A percentile compares a stretch with the other conserved stretches of the same genome.
Evolutionary conservation across 495 filamentous ascomycete genomes (phyloP).

Genomic region (Parathielavia appendiculata): DNA sequence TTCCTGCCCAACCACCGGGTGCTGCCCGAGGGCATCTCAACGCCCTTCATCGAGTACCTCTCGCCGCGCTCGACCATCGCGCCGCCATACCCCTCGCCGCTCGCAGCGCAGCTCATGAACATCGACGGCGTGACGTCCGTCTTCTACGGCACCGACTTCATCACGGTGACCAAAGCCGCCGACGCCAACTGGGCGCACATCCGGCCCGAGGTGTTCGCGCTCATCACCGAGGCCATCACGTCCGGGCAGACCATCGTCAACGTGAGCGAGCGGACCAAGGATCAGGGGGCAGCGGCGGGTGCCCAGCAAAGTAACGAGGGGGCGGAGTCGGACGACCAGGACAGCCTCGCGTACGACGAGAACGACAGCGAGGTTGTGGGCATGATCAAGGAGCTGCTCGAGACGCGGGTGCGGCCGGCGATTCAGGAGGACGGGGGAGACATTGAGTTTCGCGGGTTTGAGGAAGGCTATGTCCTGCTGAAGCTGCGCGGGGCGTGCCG

Average conservation of each 20-base stretch:
- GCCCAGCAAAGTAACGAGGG: no score
- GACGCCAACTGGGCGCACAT: constrained; percentile 90
- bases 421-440: constrained; percentile 98
- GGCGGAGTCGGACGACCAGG: constrained; percentile 45
- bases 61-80: constrained; percentile 81
- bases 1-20: constrained; percentile 85
- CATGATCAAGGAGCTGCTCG: constrained; percentile 98
- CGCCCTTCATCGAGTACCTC: constrained; percentile 85
- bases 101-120: constrained; percentile 82
- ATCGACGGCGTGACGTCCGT: constrained; percentile 88
- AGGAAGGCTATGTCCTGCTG: constrained; percentile 75
- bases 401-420: constrained; percentile 87
- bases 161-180: constrained; percentile 86
- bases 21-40: constrained; percentile 63
- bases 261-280: constrained; percentile 53
- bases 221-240: constrained; percentile 87
- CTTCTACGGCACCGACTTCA: constrained; percentile 94
- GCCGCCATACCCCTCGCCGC: constrained; percentile 85
- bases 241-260: constrained; percentile 77
- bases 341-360: constrained; percentile 73
- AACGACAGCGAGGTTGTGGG: constrained; percentile 88
- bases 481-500: constrained; percentile 90
- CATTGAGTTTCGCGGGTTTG: constrained; percentile 88
- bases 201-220: constrained; percentile 88
- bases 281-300: constrained; percentile 27